phyloP scores from a whole-genome alignment of 2,329 filamentous ascomycete genomes.

The Fusarium sp. region DNA sequence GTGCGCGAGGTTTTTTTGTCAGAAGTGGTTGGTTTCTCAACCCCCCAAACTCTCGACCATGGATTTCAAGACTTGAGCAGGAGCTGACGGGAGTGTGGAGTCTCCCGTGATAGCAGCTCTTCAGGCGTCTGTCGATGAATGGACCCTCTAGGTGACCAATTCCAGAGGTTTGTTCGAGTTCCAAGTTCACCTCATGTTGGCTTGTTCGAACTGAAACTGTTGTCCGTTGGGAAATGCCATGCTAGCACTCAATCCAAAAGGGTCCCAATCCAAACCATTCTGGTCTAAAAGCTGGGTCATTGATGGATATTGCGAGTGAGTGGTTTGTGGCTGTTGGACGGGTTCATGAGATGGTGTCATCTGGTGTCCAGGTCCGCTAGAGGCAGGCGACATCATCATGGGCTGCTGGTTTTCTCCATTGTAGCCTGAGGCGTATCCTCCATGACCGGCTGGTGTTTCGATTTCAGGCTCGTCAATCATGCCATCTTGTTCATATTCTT shows the following conservation, averaged over 20 bases:
- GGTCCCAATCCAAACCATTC: conserved; percentile 84
- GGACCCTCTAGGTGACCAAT: conserved; percentile 15
- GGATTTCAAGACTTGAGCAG: conserved; percentile 15
- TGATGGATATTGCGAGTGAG: conserved; percentile 64
- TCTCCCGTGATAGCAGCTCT: conserved; percentile 24
- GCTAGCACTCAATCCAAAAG: conserved; percentile 90
- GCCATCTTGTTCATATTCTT: conserved; percentile 93
- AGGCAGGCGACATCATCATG: conserved; percentile 55
- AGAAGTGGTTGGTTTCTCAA: conserved; percentile 5
- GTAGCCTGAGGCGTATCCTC: conserved; percentile 70
- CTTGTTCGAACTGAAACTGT: conserved; percentile 78
- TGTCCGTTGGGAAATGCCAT: conserved; percentile 89
- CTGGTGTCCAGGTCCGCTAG: conserved; percentile 52
- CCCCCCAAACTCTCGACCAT: conserved; percentile 5
- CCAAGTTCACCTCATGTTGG: conserved; percentile 58
- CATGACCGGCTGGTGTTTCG: conserved; percentile 72
- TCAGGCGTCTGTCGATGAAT: conserved; percentile 20
- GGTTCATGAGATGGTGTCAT: conserved; percentile 51
- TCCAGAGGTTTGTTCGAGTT: conserved; percentile 10
- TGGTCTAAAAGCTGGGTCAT: conserved; percentile 77
- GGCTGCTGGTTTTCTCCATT: conserved; percentile 58
- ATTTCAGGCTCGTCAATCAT: conserved; percentile 86
- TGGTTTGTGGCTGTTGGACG: conserved; percentile 37
- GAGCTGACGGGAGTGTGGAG: conserved; percentile 9
- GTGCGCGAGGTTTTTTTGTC: background rate